Evolutionary conservation across 2,329 filamentous ascomycete genomes (phyloP).

Genomic region (Aspergillus viridinutans): DNA sequence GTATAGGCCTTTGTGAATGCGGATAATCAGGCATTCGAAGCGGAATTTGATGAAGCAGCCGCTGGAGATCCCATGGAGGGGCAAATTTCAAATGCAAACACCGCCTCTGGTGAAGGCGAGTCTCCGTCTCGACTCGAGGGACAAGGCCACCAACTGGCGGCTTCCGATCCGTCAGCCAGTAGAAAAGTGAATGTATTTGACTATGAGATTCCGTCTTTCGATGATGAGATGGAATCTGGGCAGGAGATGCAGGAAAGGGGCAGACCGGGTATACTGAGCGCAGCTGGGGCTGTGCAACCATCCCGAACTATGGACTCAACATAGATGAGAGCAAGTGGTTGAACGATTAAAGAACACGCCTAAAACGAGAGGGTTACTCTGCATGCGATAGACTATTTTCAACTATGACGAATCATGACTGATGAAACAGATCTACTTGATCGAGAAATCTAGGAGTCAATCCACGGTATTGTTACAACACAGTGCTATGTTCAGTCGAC

Average conservation of each 20-base stretch:
- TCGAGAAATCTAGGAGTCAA: not conserved
- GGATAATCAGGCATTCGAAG: conserved; percentile 44
- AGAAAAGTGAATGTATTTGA: conserved; percentile 36
- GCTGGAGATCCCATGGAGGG: conserved; percentile 5
- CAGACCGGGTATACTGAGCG: conserved; percentile 20
- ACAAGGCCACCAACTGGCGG: not conserved
- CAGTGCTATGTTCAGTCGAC: not conserved
- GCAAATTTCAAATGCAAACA: conserved; percentile 1
- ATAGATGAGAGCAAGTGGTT: not conserved
- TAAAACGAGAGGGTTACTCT: not conserved
- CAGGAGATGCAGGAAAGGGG: conserved; percentile 41
- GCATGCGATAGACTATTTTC: not conserved
- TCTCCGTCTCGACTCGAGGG: not conserved
- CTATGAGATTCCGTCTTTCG: conserved; percentile 36
- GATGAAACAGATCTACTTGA: not conserved
- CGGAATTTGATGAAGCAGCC: conserved; percentile 28
- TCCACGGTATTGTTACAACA: not conserved
- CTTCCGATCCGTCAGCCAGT: not conserved
- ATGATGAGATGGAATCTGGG: conserved; percentile 22
- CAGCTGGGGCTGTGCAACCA: conserved; percentile 6
- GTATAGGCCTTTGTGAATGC: conserved; percentile 46
- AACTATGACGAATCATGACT: not conserved
- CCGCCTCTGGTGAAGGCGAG: not conserved
- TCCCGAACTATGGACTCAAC: conserved; percentile 5
- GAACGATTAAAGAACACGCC: not conserved